A percentile compares a stretch with the other conserved stretches of the same genome.
phyloP scores from a whole-genome alignment of 352 stramenopile genomes.

The Phytophthora pluvialis region DNA sequence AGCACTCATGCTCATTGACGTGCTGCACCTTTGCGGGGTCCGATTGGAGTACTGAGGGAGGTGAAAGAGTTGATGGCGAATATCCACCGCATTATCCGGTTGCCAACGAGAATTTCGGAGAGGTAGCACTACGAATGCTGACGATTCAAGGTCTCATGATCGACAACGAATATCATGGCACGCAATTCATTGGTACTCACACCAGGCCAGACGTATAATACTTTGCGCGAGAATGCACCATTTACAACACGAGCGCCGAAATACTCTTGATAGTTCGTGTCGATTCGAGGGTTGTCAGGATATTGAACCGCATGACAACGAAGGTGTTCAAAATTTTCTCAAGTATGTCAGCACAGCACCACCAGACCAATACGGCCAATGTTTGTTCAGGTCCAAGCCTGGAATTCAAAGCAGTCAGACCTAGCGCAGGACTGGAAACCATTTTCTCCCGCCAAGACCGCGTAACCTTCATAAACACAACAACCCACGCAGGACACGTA shows the following conservation, averaged over 20 bases:
- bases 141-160: conserved; percentile 5
- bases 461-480: too few species aligned
- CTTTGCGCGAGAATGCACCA: neutral
- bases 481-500: too few species aligned
- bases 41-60: conserved; percentile 8
- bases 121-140: conserved; percentile 16
- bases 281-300: neutral
- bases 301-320: neutral
- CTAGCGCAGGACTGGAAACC: too few species aligned
- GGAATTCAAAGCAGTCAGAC: neutral
- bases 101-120: conserved; percentile 13
- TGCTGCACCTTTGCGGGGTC: conserved; percentile 27
- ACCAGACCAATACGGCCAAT: neutral
- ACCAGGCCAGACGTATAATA: neutral
- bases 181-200: neutral
- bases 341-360: neutral
- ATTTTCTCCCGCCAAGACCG: too few species aligned
- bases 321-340: neutral
- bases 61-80: conserved; percentile 16
- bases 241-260: neutral
- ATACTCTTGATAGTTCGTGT: neutral
- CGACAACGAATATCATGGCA: neutral
- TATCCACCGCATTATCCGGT: conserved; percentile 16
- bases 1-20: conserved; percentile 25
- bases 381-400: neutral